Conservation (phyloP, 768 basidiomycete species). For the Calvatia gigantea region DNA sequence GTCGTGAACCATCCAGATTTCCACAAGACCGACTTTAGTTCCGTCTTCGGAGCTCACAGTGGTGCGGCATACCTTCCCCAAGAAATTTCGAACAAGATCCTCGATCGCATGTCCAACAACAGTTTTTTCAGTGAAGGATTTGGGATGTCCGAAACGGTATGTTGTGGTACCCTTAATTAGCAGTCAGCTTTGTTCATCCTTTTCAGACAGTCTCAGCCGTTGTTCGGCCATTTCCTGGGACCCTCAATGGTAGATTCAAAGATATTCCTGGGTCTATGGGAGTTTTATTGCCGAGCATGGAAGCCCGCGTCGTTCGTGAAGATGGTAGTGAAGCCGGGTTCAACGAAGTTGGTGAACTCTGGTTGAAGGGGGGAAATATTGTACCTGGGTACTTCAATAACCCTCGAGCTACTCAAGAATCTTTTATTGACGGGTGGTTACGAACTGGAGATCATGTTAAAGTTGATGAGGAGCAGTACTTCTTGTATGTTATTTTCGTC, state of each 20-base stretch:
- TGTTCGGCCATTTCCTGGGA: constrained; percentile 38
- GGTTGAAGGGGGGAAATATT: constrained; percentile 50
- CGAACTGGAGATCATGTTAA: constrained; percentile 69
- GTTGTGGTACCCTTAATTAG: constrained; percentile 18
- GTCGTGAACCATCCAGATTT: constrained; percentile 53
- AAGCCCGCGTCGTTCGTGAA: constrained; percentile 55
- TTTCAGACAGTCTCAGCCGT: constrained; percentile 52
- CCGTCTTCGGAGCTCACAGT: constrained; percentile 36
- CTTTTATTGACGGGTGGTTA: constrained; percentile 72
- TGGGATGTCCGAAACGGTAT: constrained; percentile 65
- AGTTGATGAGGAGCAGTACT: constrained; percentile 52
- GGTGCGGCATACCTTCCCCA: constrained; percentile 72
- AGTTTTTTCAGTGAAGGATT: constrained; percentile 44
- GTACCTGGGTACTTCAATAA: constrained; percentile 72
- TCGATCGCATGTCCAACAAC: constrained; percentile 28
- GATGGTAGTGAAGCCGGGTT: constrained; percentile 51
- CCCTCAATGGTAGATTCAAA: constrained; percentile 39
- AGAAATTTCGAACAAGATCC: constrained; percentile 43
- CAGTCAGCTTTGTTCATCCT: background rate
- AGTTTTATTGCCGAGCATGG: constrained; percentile 57
- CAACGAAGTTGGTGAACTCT: constrained; percentile 66
- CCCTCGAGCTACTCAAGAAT: constrained; percentile 55
- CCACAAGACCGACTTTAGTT: constrained; percentile 48
- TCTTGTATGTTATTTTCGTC: constrained; percentile 48
- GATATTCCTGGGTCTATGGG: constrained; percentile 44